Evolutionary conservation across 108 stramenopile genomes (phyloP), one percentile per base, ranked within the genome.

Genomic region (Aurantiochytrium sp.): DNA sequence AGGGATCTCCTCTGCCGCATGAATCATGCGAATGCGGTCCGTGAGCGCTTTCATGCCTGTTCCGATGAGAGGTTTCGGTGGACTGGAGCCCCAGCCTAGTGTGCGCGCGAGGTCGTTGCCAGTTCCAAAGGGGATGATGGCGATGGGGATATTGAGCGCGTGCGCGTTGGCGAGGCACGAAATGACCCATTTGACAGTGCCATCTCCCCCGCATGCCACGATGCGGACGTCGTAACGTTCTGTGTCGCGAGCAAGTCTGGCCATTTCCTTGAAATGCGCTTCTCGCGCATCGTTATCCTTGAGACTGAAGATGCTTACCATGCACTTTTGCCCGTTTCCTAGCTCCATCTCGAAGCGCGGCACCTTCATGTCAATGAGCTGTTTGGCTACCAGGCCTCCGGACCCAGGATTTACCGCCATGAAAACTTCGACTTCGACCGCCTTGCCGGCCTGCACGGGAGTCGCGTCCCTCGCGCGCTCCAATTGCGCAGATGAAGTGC

Each of bases 171-270:
- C 76, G 6, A 83, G 76, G 23, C 76, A 83, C n/a, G 76, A 83
- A 23, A 83, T 83, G 51, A 83, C 76, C 76, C 76, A 83, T 4
- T 83, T 83, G 45, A 83, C 76, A 6, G 76, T 83, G 76, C 76
- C 76, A 83, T 83, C 76, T 43, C 76, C 76, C 14, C 76, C 76
- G 51, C 76, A 83, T 23, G 76, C 76, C 18, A 83, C 76, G 19
- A 83, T 45, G 28, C 76, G 76, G 49, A 83, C 76, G 28, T 83
- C 76, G 51, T 83, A 21, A 3, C 49, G 44, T 6, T 23, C 18
- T 6, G 44, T 12, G 76, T 83, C 76, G 23, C 28, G 2, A 6
- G 76, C 12, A 12, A 83, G 76, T 23, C 25, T 53, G 6, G 76
- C 45, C 49, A 83, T 47, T 28, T 83, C 49, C 0, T 47, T 6